Evolutionary conservation across 2,329 filamentous ascomycete species (phyloP).

Genomic region (Pyrenochaeta sp.): DNA sequence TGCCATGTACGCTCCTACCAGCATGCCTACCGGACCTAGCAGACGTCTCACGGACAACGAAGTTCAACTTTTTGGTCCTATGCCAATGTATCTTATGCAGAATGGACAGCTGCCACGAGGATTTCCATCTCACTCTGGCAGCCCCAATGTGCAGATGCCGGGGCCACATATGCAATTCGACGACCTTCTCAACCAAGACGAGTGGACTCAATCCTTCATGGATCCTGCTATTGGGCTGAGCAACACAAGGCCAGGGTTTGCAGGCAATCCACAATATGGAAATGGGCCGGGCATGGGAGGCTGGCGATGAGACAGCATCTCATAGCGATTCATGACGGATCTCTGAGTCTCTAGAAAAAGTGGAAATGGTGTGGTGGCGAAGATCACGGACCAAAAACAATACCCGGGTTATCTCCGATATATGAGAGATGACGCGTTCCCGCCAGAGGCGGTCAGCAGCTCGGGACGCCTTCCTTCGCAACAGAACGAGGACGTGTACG

Average conservation of each 20-base stretch:
- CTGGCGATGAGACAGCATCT: conserved; percentile 20
- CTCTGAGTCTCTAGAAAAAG: neutral
- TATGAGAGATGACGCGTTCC: conserved; percentile 1
- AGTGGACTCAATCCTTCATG: conserved; percentile 51
- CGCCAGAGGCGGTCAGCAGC: neutral
- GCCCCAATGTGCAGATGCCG: conserved; percentile 31
- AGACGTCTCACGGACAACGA: conserved; percentile 66
- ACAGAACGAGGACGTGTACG: neutral
- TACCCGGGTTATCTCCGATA: neutral
- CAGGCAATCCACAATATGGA: conserved; percentile 25
- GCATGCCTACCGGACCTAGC: conserved; percentile 23
- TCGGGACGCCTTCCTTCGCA: neutral
- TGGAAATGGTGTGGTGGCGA: neutral
- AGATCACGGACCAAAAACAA: neutral
- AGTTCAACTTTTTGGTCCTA: conserved; percentile 74
- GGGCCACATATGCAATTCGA: conserved; percentile 45
- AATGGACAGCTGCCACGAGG: conserved; percentile 37
- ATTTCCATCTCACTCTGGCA: conserved; percentile 35
- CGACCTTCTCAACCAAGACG: conserved; percentile 49
- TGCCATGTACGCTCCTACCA: conserved; percentile 30
- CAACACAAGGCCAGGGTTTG: conserved; percentile 29
- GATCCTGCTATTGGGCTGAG: conserved; percentile 44
- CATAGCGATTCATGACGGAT: neutral
- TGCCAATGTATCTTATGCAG: conserved; percentile 76
- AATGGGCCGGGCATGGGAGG: conserved; percentile 28